Evolutionary conservation across 2,329 filamentous ascomycete species (phyloP).

Genomic region (Neofusicoccum sp.): DNA sequence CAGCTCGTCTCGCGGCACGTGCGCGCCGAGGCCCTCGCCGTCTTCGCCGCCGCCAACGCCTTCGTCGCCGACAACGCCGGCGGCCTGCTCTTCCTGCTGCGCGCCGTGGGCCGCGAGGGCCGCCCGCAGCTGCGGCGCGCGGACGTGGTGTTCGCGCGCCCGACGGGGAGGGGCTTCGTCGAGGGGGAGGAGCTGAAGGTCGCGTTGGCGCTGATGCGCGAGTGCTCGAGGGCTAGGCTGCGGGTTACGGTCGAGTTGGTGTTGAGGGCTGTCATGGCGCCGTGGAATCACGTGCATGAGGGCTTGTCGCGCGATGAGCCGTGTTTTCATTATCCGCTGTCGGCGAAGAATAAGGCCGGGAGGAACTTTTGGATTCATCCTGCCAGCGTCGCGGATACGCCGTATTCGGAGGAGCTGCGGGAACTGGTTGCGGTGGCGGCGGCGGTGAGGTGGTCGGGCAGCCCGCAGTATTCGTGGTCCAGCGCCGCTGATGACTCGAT

Average conservation of each 20-base stretch:
- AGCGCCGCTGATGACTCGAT: conserved; percentile 3
- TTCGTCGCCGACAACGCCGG: conserved; percentile 1
- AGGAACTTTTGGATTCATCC: conserved; percentile 11
- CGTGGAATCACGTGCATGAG: conserved; percentile 3
- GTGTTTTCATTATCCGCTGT: not conserved
- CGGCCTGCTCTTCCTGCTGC: not conserved
- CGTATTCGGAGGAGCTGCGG: not conserved
- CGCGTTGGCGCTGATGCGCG: not conserved
- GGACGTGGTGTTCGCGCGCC: not conserved
- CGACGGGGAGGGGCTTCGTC: conserved; percentile 4
- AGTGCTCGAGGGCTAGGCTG: not conserved
- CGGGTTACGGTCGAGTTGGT: not conserved
- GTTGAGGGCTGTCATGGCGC: not conserved
- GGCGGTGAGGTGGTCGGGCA: conserved; percentile 2
- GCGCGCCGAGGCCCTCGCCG: not conserved
- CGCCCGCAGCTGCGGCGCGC: conserved; percentile 4
- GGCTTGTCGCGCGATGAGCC: not conserved
- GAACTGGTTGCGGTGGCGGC: not conserved
- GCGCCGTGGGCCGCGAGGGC: not conserved
- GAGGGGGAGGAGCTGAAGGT: not conserved
- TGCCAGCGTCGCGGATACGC: conserved; percentile 8
- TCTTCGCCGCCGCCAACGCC: not conserved
- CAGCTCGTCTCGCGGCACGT: not conserved
- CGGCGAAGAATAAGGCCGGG: not conserved
- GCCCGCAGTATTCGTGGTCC: conserved; percentile 2